A percentile compares a stretch with the other conserved stretches of the same genome.
phyloP scores from a whole-genome alignment of 2,329 filamentous ascomycete genomes.

The Endoconidiophora laricicola region DNA sequence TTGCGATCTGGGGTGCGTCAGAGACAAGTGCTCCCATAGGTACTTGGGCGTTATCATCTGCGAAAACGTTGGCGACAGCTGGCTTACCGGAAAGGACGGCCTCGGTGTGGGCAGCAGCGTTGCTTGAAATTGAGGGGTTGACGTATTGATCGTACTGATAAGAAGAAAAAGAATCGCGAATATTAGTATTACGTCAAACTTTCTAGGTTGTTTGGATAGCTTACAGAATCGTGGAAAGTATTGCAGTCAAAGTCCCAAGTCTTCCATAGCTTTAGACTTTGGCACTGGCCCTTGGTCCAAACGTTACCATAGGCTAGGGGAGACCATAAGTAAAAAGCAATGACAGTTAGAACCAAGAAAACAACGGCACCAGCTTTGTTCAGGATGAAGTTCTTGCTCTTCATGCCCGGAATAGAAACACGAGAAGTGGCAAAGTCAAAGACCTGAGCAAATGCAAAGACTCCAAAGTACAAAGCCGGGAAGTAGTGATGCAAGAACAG shows the following conservation, averaged over 20 bases:
- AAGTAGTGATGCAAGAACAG: slow-evolving; percentile 98
- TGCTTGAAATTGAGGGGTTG: slow-evolving; percentile 15
- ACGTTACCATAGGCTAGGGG: slow-evolving; percentile 84
- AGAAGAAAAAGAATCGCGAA: not conserved
- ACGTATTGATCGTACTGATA: slow-evolving; percentile 34
- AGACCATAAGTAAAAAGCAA: slow-evolving; percentile 68
- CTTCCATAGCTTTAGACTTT: slow-evolving; percentile 67
- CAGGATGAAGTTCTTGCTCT: slow-evolving; percentile 47
- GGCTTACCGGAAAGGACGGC: slow-evolving; percentile 13
- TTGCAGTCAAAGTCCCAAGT: slow-evolving; percentile 99
- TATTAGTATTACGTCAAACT: not conserved
- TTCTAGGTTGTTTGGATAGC: slow-evolving; percentile 23
- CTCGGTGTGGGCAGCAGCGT: slow-evolving; percentile 11
- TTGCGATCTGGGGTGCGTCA: slow-evolving; percentile 31
- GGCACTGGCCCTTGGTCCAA: slow-evolving; percentile 84
- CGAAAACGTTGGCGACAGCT: slow-evolving; percentile 19
- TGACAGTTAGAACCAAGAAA: slow-evolving; percentile 58
- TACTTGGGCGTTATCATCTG: slow-evolving; percentile 14
- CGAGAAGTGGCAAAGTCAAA: slow-evolving; percentile 74
- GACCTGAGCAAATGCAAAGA: slow-evolving; percentile 74
- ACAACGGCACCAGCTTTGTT: slow-evolving; percentile 57
- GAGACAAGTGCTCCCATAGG: slow-evolving; percentile 22
- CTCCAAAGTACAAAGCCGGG: slow-evolving; percentile 86
- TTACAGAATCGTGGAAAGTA: slow-evolving; percentile 73
- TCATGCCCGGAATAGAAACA: slow-evolving; percentile 49